Evolutionary conservation across 805 yeast species (phyloP).

Genomic region (Suhomyces kilbournensis): DNA sequence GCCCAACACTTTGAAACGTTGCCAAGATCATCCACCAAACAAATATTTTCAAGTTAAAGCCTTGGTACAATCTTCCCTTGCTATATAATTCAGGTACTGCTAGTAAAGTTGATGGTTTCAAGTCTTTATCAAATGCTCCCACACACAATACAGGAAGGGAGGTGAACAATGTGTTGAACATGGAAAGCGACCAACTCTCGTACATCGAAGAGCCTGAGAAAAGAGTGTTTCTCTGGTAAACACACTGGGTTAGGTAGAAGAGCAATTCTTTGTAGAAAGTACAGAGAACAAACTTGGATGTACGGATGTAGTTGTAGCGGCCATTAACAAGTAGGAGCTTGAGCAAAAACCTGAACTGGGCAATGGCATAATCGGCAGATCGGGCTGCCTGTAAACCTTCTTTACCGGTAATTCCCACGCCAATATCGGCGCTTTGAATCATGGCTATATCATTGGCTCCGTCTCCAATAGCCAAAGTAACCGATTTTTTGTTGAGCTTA

Average conservation of each 20-base stretch:
- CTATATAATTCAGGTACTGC: slow-evolving; percentile 90
- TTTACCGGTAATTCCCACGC: slow-evolving; percentile 94
- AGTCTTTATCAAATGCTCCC: slow-evolving; percentile 94
- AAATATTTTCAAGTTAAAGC: slow-evolving; percentile 69
- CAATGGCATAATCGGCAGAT: slow-evolving; percentile 91
- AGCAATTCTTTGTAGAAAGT: slow-evolving; percentile 93
- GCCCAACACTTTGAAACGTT: slow-evolving; percentile 64
- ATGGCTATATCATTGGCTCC: slow-evolving; percentile 99
- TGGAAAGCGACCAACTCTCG: slow-evolving; percentile 94
- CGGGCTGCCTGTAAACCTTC: slow-evolving; percentile 98
- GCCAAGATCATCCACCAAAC: slow-evolving; percentile 78
- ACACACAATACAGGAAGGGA: slow-evolving; percentile 86
- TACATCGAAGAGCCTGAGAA: slow-evolving; percentile 92
- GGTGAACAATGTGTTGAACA: slow-evolving; percentile 95
- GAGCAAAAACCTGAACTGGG: slow-evolving; percentile 81
- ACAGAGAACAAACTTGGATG: slow-evolving; percentile 85
- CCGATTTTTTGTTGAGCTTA: slow-evolving; percentile 59
- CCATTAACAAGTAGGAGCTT: slow-evolving; percentile 92
- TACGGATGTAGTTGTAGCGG: slow-evolving; percentile 88
- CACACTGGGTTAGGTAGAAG: slow-evolving; percentile 84
- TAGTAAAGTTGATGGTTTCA: slow-evolving; percentile 79
- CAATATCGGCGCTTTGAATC: slow-evolving; percentile 98
- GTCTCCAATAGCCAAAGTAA: slow-evolving; percentile 95
- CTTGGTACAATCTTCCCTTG: slow-evolving; percentile 69
- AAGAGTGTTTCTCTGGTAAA: slow-evolving; percentile 80